Evolutionary conservation across 306 rosid genomes (phyloP), one percentile per base, ranked within the genome.

Genomic region (Hylodesmum podocarpum): DNA sequence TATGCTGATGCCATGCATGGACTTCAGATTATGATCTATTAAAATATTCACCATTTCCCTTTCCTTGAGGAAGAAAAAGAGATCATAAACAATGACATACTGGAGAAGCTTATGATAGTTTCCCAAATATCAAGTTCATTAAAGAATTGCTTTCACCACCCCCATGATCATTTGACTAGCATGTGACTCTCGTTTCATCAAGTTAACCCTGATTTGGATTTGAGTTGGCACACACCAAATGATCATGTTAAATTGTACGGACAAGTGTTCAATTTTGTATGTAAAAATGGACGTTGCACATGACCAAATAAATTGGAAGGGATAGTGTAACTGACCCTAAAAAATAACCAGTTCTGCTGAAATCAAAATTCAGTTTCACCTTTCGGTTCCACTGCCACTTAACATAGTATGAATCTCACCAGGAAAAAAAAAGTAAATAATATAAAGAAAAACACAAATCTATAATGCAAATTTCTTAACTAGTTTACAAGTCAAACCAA

Each of bases 391-490:
- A n/a, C 37, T 43, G 36, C 4, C 43, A n/a, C 18, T 57, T 44
- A 44, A 44, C 73, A 36, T 47, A 44, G 27, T 34, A 73, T 66
- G 70, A 16, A 73, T 73, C 68, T 50, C 70, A 40, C 64, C 66
- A 36, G 37, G 53, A 66, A 8, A 73, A 16, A 1, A 72, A 44
- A 15, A 64, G 50, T 41, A 50, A 44, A 44, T 34, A 40, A 66
- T 3, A 54, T 66, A 15, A 43, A 65, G 76, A 72, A 66, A 46
- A 49, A 58, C 22, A 66, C 14, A 57, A 43, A 78, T 25, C 21
- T 53, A 28, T 15, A 19, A 21, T 51, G 13, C 13, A 65, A 34
- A 70, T 72, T 49, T 39, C 43, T 36, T 36, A 71, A 81, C n/a
- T 10, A 76, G 46, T 15, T 29, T 31, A 39, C 24, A 50, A 49